Conservation (phyloP, 1,284 basidiomycete genomes). For the Athelia psychrophila region DNA sequence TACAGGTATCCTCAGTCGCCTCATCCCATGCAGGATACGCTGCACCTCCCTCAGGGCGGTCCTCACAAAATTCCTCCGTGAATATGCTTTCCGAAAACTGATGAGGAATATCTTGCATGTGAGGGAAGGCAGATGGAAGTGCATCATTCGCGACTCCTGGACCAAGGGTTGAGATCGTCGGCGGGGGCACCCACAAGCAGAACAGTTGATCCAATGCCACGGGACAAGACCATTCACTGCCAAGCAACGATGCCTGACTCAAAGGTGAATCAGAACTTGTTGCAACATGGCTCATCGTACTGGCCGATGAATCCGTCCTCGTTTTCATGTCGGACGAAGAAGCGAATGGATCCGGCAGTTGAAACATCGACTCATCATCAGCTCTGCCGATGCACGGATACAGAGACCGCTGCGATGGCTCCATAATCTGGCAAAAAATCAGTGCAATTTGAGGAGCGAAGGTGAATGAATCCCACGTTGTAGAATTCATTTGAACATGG, state of each 20-base stretch:
- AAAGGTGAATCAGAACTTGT: not conserved
- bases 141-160: not conserved
- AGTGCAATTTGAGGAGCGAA: no score
- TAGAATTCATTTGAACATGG: not conserved
- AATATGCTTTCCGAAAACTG: slow-evolving; percentile 1
- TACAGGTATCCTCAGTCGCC: not conserved
- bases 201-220: not conserved
- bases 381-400: not conserved
- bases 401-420: not conserved
- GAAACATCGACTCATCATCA: not conserved
- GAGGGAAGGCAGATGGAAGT: not conserved
- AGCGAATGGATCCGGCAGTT: not conserved
- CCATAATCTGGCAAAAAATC: not conserved
- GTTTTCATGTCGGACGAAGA: not conserved
- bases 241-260: not conserved
- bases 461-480: not conserved
- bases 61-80: not conserved
- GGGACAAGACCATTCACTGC: not conserved
- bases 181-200: not conserved
- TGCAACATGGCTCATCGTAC: not conserved
- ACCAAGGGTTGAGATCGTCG: not conserved
- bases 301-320: not conserved
- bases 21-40: not conserved
- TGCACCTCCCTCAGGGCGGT: not conserved
- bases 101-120: not conserved